phyloP scores from a whole-genome alignment of 1,284 basidiomycete genomes.

The Moesziomyces sp. region DNA sequence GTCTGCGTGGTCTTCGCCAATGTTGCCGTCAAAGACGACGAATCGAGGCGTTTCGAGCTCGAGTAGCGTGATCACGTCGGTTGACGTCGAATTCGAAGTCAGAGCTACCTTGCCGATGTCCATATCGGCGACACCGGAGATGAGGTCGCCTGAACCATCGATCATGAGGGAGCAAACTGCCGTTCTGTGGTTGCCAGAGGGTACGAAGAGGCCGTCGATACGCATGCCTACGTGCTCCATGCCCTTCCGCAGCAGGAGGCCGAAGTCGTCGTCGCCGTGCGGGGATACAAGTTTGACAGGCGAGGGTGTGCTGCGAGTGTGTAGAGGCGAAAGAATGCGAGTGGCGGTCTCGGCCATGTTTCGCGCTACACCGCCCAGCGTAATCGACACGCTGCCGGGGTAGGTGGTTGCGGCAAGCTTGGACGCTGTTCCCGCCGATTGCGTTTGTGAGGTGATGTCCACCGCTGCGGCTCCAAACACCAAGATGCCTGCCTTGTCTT shows the following conservation, averaged over 20 bases:
- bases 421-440: slow-evolving; percentile 9
- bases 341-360: slow-evolving; percentile 92
- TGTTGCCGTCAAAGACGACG: slow-evolving; percentile 43
- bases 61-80: slow-evolving; percentile 1
- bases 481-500: slow-evolving; percentile 26
- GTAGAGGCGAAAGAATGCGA: slow-evolving; percentile 71
- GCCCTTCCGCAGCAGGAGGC: slow-evolving; percentile 73
- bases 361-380: slow-evolving; percentile 89
- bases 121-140: slow-evolving; percentile 92
- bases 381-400: slow-evolving; percentile 79
- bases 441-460: slow-evolving; percentile 58
- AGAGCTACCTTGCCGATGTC: slow-evolving; percentile 51
- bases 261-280: slow-evolving; percentile 63
- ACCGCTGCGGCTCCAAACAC: slow-evolving; percentile 62
- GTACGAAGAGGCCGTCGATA: slow-evolving; percentile 78
- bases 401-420: slow-evolving; percentile 74
- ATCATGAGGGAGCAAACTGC: slow-evolving; percentile 88
- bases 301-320: slow-evolving; percentile 1
- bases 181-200: slow-evolving; percentile 70
- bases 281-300: slow-evolving; percentile 69
- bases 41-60: slow-evolving; percentile 8
- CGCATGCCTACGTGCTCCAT: slow-evolving; percentile 78
- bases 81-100: not conserved
- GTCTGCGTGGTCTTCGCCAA: slow-evolving; percentile 36
- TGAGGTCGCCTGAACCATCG: slow-evolving; percentile 77